A percentile compares a stretch with the other conserved stretches of the same genome.
Evolutionary conservation across 2,329 filamentous ascomycete genomes (phyloP).

Genomic region (Pseudocercospora musae): DNA sequence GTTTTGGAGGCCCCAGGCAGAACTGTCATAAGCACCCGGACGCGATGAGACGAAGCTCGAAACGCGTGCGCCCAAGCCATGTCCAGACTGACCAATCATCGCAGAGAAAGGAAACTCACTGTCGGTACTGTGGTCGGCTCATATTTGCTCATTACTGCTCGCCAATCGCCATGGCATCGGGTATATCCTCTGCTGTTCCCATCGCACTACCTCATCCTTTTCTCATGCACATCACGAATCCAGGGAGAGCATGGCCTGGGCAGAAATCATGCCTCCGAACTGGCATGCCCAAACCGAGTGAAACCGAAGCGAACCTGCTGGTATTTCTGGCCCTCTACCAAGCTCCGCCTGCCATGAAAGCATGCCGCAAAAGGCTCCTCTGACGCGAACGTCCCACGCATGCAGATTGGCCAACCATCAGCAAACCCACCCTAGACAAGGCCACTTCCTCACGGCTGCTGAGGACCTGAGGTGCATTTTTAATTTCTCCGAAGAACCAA

Average conservation of each 20-base stretch:
- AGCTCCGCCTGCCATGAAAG: neutral
- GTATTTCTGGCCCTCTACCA: neutral
- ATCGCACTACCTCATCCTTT: neutral
- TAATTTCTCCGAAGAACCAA: neutral
- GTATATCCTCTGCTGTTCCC: neutral
- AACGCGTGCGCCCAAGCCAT: too few relatives aligned
- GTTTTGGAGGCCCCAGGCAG: neutral
- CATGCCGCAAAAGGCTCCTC: neutral
- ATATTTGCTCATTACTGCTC: constrained; percentile 1
- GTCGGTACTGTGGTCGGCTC: neutral
- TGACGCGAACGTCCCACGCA: too few relatives aligned
- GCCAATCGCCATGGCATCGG: neutral
- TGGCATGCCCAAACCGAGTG: neutral
- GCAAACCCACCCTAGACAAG: neutral
- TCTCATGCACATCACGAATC: neutral
- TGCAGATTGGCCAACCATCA: neutral
- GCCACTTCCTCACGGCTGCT: neutral
- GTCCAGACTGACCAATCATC: neutral
- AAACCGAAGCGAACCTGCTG: neutral
- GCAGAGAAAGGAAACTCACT: neutral
- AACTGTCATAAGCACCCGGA: too few relatives aligned
- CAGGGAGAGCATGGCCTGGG: too few relatives aligned
- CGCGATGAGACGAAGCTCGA: neutral
- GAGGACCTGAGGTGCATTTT: neutral
- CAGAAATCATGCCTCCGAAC: neutral